Conservation (phyloP, 768 basidiomycete species). For the Leccinellum luteum region DNA sequence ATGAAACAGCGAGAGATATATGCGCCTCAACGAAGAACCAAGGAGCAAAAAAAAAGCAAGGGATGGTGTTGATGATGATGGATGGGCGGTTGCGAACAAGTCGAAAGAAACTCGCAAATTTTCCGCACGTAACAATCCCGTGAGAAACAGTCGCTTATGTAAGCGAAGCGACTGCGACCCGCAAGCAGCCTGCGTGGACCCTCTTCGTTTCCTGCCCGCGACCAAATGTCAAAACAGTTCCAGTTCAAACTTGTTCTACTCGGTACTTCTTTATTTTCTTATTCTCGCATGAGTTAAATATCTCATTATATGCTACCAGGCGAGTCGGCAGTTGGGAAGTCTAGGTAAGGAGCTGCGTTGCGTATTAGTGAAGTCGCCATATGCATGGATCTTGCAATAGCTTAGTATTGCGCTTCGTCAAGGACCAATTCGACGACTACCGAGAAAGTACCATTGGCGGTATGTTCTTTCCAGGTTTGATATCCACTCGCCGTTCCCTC, state of each 20-base stretch:
- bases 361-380: slow-evolving; percentile 24
- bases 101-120: slow-evolving; percentile 27
- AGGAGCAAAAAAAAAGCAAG: slow-evolving; percentile 23
- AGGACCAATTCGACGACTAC: slow-evolving; percentile 95
- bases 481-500: slow-evolving; percentile 12
- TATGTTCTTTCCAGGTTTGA: slow-evolving; percentile 23
- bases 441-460: slow-evolving; percentile 94
- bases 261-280: slow-evolving; percentile 44
- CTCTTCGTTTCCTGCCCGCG: slow-evolving; percentile 28
- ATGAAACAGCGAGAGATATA: slow-evolving; percentile 17
- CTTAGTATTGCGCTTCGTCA: slow-evolving; percentile 93
- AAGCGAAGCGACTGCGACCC: slow-evolving; percentile 17
- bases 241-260: slow-evolving; percentile 97
- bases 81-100: slow-evolving; percentile 34
- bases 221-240: slow-evolving; percentile 85
- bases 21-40: slow-evolving; percentile 25
- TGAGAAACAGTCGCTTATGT: slow-evolving; percentile 28
- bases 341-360: slow-evolving; percentile 52
- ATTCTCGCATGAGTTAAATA: not conserved
- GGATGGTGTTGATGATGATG: slow-evolving; percentile 36
- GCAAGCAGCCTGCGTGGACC: not conserved
- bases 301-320: slow-evolving; percentile 46
- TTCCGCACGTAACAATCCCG: slow-evolving; percentile 29
- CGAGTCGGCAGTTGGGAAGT: slow-evolving; percentile 98
- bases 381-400: slow-evolving; percentile 40